phyloP scores from a whole-genome alignment of 2,329 filamentous ascomycete species.

The Scleromitrula shiraiana region DNA sequence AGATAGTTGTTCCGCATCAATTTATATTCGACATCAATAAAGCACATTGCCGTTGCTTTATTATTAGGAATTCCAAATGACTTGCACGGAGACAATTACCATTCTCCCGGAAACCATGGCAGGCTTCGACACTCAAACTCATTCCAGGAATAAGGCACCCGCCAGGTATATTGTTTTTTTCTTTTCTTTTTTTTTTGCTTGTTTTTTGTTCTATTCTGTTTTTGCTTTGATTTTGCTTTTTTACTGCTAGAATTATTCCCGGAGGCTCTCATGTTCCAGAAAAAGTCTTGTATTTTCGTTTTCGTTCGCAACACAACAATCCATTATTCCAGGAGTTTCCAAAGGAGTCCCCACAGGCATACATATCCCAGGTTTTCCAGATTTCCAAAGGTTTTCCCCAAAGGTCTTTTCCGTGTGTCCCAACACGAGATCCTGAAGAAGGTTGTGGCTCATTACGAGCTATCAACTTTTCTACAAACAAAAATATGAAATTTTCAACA shows the following conservation, averaged over 20 bases:
- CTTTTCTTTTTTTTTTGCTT: constrained; percentile 15
- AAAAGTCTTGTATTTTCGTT: constrained; percentile 24
- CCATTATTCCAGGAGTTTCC: constrained; percentile 8
- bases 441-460: background rate
- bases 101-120: constrained; percentile 28
- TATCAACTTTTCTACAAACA: constrained; percentile 1
- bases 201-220: constrained; percentile 15
- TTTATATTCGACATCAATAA: constrained; percentile 1
- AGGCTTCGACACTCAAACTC: constrained; percentile 24
- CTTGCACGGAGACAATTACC: constrained; percentile 27
- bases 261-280: constrained; percentile 22
- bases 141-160: constrained; percentile 26
- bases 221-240: constrained; percentile 16
- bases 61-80: constrained; percentile 23
- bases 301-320: constrained; percentile 12
- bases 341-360: constrained; percentile 4
- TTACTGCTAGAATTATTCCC: constrained; percentile 4
- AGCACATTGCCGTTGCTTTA: constrained; percentile 12
- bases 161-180: constrained; percentile 30
- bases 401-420: constrained; percentile 1
- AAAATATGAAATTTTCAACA: constrained; percentile 4
- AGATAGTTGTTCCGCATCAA: constrained; percentile 8
- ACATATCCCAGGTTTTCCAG: background rate
- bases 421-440: constrained; percentile 3
- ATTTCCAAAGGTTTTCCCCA: background rate